Conservation (phyloP, 495 filamentous ascomycete species). For the Aspergillus steynii region DNA sequence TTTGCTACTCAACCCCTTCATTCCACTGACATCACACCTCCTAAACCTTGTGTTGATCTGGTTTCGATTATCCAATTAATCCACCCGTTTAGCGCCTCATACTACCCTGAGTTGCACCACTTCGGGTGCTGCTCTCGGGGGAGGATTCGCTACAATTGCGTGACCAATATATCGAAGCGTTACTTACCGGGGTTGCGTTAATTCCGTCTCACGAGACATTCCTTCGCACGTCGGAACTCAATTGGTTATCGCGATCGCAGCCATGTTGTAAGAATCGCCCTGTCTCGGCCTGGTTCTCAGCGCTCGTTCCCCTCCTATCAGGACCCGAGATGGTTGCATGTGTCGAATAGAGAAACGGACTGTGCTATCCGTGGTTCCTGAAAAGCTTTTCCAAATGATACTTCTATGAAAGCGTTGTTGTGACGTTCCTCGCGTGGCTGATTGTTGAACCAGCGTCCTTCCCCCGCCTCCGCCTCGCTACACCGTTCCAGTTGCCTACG, state of each 20-base stretch:
- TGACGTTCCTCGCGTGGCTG: conserved; percentile 16
- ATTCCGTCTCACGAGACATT: conserved; percentile 6
- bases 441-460: conserved; percentile 59
- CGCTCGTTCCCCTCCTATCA: conserved; percentile 6
- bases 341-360: neutral
- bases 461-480: conserved; percentile 86
- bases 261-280: conserved; percentile 41
- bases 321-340: neutral
- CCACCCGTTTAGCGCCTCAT: neutral
- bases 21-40: neutral
- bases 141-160: conserved; percentile 4
- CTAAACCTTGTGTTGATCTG: neutral
- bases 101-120: conserved; percentile 7
- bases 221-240: neutral
- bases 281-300: conserved; percentile 2
- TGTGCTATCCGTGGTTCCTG: neutral
- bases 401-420: conserved; percentile 5
- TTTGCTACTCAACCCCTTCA: neutral
- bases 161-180: conserved; percentile 14
- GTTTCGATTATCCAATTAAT: conserved; percentile 5
- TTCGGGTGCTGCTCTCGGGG: conserved; percentile 4
- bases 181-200: neutral
- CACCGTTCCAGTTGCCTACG: conserved; percentile 65
- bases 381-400: neutral
- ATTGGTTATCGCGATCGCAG: conserved; percentile 15